Evolutionary conservation across 257 asterid species (phyloP), one percentile per base, ranked within the genome.

Genomic region (Datura wrightii): DNA sequence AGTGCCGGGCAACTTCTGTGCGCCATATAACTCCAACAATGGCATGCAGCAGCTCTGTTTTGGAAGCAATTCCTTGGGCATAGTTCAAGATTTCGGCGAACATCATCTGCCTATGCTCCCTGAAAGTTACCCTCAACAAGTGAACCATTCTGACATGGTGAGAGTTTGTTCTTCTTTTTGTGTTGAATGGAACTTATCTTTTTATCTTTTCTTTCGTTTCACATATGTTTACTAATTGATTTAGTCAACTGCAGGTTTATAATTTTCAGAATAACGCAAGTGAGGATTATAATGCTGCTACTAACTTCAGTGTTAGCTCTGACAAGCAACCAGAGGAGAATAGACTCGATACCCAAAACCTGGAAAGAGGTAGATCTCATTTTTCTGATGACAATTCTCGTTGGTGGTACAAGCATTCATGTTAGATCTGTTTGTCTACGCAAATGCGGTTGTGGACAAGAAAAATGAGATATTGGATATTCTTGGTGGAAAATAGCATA

Each of bases 351-450:
- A 18, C 86, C 82, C 83, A 81, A 79, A 24, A 60, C 84, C 80
- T 82, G 83, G 87, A 88, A 89, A 83, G 90, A 88, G 91, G 92
- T 74, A 74, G 81, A 74, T 74, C 60, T 74, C 81, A 74, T 50
- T 74, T 74, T 74, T 48, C 85, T 90, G 94, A 91, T 91, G 92
- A 89, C 86, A 88, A 85, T 84, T 85, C 87, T 87, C 87, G 86
- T 85, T 79, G 81, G 80, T 86, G 90, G 90, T 86, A 2, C 87
- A 83, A 84, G 86, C 87, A 44, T 85, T 82, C 85, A 83, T 83
- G 55, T 89, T 86, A 86, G 83, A 62, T 76, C 79, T 87, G 74
- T 69, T 79, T 80, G 88, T 89, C 85, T 86, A 86, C 89, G 84
- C 83, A 89, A 89, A 86, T 85, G 84, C 87, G 80, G 60, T 46